These are phyloP conservation scores for Boletus smithii DNA, from an alignment of 1,284 basidiomycete genomes.

Conservation along the genomic window DNA sequence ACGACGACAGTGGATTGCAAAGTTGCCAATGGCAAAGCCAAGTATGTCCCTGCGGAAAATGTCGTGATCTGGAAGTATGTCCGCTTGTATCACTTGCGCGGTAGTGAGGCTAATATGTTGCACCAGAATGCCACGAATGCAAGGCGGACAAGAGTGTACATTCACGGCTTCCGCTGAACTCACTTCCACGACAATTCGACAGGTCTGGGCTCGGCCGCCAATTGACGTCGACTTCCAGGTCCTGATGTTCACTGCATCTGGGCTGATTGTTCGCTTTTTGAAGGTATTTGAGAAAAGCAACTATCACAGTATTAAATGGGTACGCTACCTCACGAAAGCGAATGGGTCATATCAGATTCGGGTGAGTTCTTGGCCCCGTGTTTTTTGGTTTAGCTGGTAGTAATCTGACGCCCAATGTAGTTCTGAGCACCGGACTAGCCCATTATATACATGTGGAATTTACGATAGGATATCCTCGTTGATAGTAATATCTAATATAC, in stretches of 20 bases:
- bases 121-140: slow-evolving; percentile 82
- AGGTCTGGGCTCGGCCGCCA: slow-evolving; percentile 96
- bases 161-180: slow-evolving; percentile 82
- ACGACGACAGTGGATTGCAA: slow-evolving; percentile 92
- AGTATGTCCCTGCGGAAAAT: slow-evolving; percentile 94
- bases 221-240: slow-evolving; percentile 98
- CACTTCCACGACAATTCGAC: slow-evolving; percentile 83
- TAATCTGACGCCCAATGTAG: slow-evolving; percentile 10
- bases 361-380: slow-evolving; percentile 46
- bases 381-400: neutral
- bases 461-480: slow-evolving; percentile 27
- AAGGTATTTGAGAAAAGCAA: slow-evolving; percentile 97
- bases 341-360: slow-evolving; percentile 84
- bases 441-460: slow-evolving; percentile 26
- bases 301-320: slow-evolving; percentile 93
- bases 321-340: slow-evolving; percentile 85
- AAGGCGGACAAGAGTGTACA: slow-evolving; percentile 89
- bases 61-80: slow-evolving; percentile 97
- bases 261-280: slow-evolving; percentile 92
- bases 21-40: slow-evolving; percentile 90
- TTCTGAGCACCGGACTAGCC: slow-evolving; percentile 21
- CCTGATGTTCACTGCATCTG: slow-evolving; percentile 97
- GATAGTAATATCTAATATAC: slow-evolving; percentile 29
- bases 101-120: slow-evolving; percentile 4
- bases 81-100: neutral